phyloP scores from a whole-genome alignment of 352 stramenopile species.

The Phytophthora podocarpi region DNA sequence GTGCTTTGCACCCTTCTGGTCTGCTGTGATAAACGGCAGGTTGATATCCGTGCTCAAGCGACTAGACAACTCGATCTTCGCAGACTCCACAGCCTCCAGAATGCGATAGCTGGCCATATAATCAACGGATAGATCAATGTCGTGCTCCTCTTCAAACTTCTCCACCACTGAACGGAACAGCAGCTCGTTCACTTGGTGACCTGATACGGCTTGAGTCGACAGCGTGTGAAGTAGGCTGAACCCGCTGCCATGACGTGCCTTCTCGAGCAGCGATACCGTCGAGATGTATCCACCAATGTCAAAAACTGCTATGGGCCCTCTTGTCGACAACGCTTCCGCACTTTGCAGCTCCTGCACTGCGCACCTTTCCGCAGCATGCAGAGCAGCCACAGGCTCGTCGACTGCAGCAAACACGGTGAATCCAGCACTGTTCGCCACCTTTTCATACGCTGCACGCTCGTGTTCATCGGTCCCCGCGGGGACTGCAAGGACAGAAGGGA shows the following conservation, averaged over 20 bases:
- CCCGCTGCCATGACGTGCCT: conserved; percentile 17
- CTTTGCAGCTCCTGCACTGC: conserved; percentile 36
- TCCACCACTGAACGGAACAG: conserved; percentile 58
- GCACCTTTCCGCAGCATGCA: conserved; percentile 55
- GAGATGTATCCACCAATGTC: conserved; percentile 74
- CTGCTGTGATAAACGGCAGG: conserved; percentile 78
- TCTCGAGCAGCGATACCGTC: conserved; percentile 56
- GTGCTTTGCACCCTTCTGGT: conserved; percentile 71
- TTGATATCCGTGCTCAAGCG: conserved; percentile 66
- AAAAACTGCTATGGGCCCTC: conserved; percentile 58
- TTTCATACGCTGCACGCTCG: conserved; percentile 46
- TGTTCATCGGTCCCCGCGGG: conserved; percentile 41
- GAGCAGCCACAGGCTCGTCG: conserved; percentile 65
- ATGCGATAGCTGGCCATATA: conserved; percentile 75
- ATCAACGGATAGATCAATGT: conserved; percentile 75
- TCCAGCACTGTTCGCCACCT: conserved; percentile 54
- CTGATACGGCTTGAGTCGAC: conserved; percentile 47
- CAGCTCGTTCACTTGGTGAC: conserved; percentile 48
- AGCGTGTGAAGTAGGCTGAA: conserved; percentile 49
- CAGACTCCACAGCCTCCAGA: conserved; percentile 66
- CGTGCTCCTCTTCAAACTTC: conserved; percentile 57
- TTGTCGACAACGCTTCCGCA: conserved; percentile 22
- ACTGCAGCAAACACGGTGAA: conserved; percentile 66
- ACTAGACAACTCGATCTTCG: conserved; percentile 74
- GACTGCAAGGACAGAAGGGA: conserved; percentile 57